Base-by-base conservation (phyloP, 2,329 filamentous ascomycete species). In the Zasmidium cellare region DNA sequence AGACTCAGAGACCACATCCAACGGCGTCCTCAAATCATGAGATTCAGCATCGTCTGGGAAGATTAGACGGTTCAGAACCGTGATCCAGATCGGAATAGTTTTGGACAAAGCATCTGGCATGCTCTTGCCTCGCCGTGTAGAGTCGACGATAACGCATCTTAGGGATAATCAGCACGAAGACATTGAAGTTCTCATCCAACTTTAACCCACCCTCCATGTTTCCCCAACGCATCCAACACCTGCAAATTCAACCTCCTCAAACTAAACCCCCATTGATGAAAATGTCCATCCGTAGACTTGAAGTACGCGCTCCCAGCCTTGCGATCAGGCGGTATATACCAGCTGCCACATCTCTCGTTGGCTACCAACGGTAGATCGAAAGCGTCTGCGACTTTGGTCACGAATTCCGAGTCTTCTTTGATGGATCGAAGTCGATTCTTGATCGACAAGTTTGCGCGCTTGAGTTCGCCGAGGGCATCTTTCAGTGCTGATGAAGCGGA, bases 271-370 rank as follows among this genome's bases (percentile, higher is more conserved):
- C 94, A 99, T 69, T 96, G 87, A 9, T 90, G 87, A 53, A 87
- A 86, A 73, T 99, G 94, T 1, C 94, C 94, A 76, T 99, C 94
- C 1, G 94, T 99, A 75, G 91, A 96, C 80, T 99, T 99, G 77
- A 97, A 99, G 76, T 97, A 99, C 28, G 89, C 90, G 64, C 89
- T 92, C 28, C 84, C 89, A 1, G 72, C 76, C 74, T 93, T 94
- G 23, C 69, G 69, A 7, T 74, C 74, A 0, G 87, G 87, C 2
- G 77, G 75, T 23, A 97, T 89, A 73, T 97, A 97, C 94, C 94
- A 99, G 75, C 90, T 93, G 0, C 94, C 94, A 73, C 94, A 97
- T 59, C 94, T 84, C 78, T 97, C 92, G 71, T 99, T 99, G 25
- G 93, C 92, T 14, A 97, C 80, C 1, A 97, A 79, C 0, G 92